Conservation (phyloP, 352 stramenopile genomes). For the Phytophthora foliorum region DNA sequence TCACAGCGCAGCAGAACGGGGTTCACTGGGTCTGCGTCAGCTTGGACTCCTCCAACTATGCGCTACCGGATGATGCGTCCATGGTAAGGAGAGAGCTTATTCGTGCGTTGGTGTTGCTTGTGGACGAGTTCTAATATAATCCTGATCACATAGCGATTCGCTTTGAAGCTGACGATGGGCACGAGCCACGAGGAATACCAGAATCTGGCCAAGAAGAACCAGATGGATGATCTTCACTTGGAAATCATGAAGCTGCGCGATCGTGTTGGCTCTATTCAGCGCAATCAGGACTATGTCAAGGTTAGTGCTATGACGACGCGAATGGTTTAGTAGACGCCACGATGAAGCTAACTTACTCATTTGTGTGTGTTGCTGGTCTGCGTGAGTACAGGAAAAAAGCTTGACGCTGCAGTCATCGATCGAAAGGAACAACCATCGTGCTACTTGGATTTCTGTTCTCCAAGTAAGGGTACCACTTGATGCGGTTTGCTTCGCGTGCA, state of each 20-base stretch:
- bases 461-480: conserved; percentile 47
- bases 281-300: conserved; percentile 89
- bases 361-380: conserved; percentile 1
- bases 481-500: neutral
- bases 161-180: conserved; percentile 76
- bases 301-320: conserved; percentile 28
- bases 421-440: conserved; percentile 81
- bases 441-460: conserved; percentile 86
- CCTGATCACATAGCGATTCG: conserved; percentile 55
- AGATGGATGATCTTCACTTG: conserved; percentile 85
- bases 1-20: conserved; percentile 74
- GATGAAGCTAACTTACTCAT: neutral
- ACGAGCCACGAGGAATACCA: conserved; percentile 83
- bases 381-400: conserved; percentile 64
- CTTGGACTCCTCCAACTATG: conserved; percentile 73
- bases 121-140: neutral
- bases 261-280: conserved; percentile 81
- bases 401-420: conserved; percentile 73
- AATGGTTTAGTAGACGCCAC: neutral
- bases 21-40: conserved; percentile 82
- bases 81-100: conserved; percentile 55
- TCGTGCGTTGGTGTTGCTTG: neutral
- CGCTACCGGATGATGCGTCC: conserved; percentile 58
- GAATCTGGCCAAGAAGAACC: conserved; percentile 84
- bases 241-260: conserved; percentile 86